A percentile compares a stretch with the other conserved stretches of the same genome.
phyloP scores from a whole-genome alignment of 1,139 yeast species.

The Diutina sp. region DNA sequence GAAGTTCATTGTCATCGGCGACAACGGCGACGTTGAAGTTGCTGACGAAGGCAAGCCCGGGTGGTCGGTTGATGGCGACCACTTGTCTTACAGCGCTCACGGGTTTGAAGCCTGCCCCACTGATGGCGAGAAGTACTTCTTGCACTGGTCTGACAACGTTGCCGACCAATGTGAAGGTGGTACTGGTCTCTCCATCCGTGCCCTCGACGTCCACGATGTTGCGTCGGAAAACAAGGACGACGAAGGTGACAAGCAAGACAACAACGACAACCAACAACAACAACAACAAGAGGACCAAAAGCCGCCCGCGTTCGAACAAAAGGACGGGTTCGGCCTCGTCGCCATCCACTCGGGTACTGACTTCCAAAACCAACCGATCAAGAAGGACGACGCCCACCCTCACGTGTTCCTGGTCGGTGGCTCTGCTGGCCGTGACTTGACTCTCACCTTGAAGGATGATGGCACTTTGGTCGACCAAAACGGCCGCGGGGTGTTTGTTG shows the following conservation, averaged over 20 bases:
- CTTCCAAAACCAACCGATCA: background rate
- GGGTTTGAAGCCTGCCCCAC: background rate
- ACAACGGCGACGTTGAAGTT: background rate
- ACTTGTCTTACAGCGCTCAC: background rate
- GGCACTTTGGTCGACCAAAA: background rate
- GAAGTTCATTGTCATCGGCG: background rate
- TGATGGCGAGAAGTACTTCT: background rate
- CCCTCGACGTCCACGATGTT: background rate
- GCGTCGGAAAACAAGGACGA: background rate
- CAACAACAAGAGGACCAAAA: background rate
- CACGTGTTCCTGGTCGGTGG: conserved; percentile 2
- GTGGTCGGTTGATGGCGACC: background rate
- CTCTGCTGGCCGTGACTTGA: background rate
- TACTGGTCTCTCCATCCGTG: background rate
- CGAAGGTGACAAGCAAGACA: background rate
- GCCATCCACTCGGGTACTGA: background rate
- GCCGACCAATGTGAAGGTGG: background rate
- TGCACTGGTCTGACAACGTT: background rate
- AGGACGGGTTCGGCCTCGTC: background rate
- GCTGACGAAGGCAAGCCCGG: background rate
- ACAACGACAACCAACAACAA: background rate
- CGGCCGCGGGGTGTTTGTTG: background rate
- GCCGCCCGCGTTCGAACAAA: background rate
- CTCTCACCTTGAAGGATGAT: background rate
- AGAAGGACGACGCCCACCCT: background rate